Base-by-base conservation (phyloP, 129 eudicot species). In the Flaveria sonorensis region DNA sequence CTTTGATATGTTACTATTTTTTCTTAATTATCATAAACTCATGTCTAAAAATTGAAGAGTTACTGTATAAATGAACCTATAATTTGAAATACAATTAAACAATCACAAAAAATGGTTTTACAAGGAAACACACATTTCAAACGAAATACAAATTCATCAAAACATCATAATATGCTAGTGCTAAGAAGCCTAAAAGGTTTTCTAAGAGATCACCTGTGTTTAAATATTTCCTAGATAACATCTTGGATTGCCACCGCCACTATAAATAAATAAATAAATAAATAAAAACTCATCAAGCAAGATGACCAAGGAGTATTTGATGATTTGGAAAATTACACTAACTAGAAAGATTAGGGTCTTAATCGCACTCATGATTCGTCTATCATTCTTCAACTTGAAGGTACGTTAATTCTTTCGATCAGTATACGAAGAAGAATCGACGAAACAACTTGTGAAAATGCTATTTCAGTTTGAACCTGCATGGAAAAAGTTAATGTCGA, bases 281-380 rank as follows among this genome's bases (percentile, higher is more conserved):
- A 45, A 56, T 0, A 10, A 20, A 21, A 9, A 2, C 64, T 57
- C 28, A 57, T 57, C 32, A 20, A 57, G 12, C 30, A 9, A 56
- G 26, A 19, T 8, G 26, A 20, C 52, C 3, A 47, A 11, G 6
- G 1, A 47, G 61, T 10, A 18, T 23, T 7, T 19, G 26, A 20
- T 57, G 26, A 57, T 10, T 10, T 57, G 64, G 63, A 57, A 20
- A 56, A 56, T 10, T 9, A 13, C 30, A 57, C 32, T 7, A 57
- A 57, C 64, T 57, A 57, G 63, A 56, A 56, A 57, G 64, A 57
- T 57, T 57, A 57, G 64, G 64, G 64, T 57, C 23, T 21, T 28
- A 57, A 57, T 28, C 30, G 2, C 4, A 1, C 13, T 28, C 21
- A 19, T 4, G 3, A 7, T 4, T 28, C 23, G 10, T 5, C 10